Percentiles rank a stretch among this genome's conserved stretches.
phyloP scores from a whole-genome alignment of 2,329 filamentous ascomycete genomes.

The Uncinocarpus reesii region DNA sequence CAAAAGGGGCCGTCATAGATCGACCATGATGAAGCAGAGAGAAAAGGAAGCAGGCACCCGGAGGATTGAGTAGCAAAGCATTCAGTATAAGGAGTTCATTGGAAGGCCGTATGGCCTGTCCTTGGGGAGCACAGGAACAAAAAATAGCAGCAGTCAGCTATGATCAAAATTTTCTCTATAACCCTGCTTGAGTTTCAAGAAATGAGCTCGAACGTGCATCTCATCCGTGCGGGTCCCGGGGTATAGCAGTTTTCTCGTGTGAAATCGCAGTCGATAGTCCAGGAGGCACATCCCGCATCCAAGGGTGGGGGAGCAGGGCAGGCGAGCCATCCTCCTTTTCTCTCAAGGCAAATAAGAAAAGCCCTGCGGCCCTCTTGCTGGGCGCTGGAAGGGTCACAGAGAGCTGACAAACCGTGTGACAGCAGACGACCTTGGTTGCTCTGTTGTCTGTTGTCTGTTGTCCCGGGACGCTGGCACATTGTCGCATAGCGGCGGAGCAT shows the following conservation, averaged over 20 bases:
- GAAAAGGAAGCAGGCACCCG: no score
- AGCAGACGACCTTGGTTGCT: no score
- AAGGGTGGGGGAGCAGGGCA: neutral
- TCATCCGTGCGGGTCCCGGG: neutral
- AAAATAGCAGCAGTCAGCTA: neutral
- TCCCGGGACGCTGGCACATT: neutral
- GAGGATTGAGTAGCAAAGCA: neutral
- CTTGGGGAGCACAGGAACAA: slow-evolving; percentile 4
- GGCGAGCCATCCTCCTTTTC: no score
- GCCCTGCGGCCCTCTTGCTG: no score
- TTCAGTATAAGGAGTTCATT: neutral
- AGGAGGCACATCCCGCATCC: slow-evolving; percentile 1
- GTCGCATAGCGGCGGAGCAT: neutral
- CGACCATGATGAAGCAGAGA: neutral
- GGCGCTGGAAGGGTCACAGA: neutral
- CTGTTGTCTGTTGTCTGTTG: neutral
- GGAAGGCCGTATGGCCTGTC: no score
- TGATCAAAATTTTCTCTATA: neutral
- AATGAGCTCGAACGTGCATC: neutral
- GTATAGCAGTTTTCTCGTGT: neutral
- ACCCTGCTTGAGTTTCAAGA: neutral
- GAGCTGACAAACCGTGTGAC: neutral
- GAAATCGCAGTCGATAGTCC: neutral
- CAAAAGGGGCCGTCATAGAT: neutral
- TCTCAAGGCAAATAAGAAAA: no score